These are phyloP conservation scores for Pelargonium myrrhifolium DNA, from an alignment of 441 rosid species.

Conservation along the genomic window DNA sequence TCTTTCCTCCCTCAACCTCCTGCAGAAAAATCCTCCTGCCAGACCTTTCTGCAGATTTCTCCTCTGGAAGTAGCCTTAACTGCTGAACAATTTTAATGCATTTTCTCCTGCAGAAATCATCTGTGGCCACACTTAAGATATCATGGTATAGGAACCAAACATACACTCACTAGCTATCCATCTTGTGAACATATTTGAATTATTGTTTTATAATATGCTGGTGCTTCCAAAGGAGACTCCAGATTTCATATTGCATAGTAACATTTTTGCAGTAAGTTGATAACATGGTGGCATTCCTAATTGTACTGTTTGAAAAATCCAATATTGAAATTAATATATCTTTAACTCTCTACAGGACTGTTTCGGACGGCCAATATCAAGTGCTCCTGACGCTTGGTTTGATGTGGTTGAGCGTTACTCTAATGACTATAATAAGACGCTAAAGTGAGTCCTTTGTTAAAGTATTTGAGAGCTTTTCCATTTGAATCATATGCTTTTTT, in stretches of 20 bases:
- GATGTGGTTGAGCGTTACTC: slow-evolving; percentile 78
- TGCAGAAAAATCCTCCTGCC: no score
- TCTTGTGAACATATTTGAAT: not conserved
- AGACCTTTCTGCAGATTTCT: no score
- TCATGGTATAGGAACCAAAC: no score
- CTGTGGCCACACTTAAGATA: no score
- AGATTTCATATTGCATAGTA: not conserved
- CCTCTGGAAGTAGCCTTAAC: no score
- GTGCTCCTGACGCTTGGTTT: slow-evolving; percentile 91
- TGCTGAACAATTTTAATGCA: no score
- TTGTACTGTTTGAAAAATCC: not conserved
- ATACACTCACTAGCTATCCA: not conserved
- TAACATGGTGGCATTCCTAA: not conserved
- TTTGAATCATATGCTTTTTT: not conserved
- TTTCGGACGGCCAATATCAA: slow-evolving; percentile 74
- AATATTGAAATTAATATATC: not conserved
- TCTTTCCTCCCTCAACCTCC: no score
- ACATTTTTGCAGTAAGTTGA: no score
- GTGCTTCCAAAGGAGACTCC: not conserved
- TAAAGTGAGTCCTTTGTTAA: slow-evolving; percentile 37
- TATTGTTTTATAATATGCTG: not conserved
- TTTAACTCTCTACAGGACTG: slow-evolving; percentile 53
- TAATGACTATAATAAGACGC: slow-evolving; percentile 75
- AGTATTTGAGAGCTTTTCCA: not conserved
- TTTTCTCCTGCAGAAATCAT: no score